Evolutionary conservation across 1,139 yeast species (phyloP).

Genomic region (Zygoascus meyerae): DNA sequence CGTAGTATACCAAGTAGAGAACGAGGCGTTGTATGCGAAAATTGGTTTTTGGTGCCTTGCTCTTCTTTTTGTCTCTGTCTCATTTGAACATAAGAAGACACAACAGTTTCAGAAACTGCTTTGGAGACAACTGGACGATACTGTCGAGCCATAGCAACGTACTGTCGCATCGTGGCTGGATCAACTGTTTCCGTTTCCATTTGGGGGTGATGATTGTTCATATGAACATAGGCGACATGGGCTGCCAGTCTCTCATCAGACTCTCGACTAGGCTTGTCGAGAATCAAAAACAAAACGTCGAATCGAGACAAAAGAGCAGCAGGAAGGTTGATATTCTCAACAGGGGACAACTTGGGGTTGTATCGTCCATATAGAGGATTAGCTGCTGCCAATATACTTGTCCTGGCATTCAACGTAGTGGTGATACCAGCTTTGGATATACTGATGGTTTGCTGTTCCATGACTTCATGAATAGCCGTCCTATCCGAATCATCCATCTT

Average conservation of each 20-base stretch:
- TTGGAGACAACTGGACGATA: slow-evolving; percentile 83
- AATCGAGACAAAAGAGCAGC: slow-evolving; percentile 95
- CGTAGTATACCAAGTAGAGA: slow-evolving; percentile 87
- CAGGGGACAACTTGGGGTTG: slow-evolving; percentile 83
- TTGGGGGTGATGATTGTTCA: slow-evolving; percentile 83
- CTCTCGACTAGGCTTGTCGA: slow-evolving; percentile 80
- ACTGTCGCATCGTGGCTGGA: slow-evolving; percentile 77
- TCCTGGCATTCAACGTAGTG: slow-evolving; percentile 91
- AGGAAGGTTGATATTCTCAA: slow-evolving; percentile 92
- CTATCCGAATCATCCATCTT: slow-evolving; percentile 97
- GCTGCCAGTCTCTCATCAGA: slow-evolving; percentile 80
- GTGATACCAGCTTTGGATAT: slow-evolving; percentile 98
- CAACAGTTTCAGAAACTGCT: slow-evolving; percentile 83
- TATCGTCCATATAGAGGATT: slow-evolving; percentile 95
- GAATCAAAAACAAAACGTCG: slow-evolving; percentile 78
- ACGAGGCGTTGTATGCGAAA: slow-evolving; percentile 93
- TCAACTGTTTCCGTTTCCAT: slow-evolving; percentile 72
- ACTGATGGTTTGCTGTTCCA: slow-evolving; percentile 99
- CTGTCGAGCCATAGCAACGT: slow-evolving; percentile 77
- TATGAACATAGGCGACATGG: slow-evolving; percentile 94
- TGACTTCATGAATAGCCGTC: slow-evolving; percentile 97
- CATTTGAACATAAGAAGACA: slow-evolving; percentile 80
- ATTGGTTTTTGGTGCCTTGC: slow-evolving; percentile 71
- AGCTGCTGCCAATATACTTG: slow-evolving; percentile 96
- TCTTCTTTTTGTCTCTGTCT: slow-evolving; percentile 83